Conservation (phyloP, 129 eudicot species). For the Saussurea involucrata region DNA sequence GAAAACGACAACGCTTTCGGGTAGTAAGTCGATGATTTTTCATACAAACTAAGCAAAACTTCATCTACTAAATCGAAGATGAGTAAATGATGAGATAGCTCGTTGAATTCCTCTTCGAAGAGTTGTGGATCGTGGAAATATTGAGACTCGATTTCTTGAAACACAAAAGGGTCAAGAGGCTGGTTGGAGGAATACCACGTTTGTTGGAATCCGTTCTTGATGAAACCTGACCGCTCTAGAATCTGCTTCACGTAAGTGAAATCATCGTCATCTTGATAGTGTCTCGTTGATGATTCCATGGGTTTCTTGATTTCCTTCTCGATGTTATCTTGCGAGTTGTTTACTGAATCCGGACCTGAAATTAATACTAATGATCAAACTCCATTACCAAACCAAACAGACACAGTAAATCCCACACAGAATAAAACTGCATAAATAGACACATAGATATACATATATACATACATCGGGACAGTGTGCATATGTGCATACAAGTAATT, state of each 20-base stretch:
- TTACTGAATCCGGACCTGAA: conserved; percentile 24
- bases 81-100: conserved; percentile 46
- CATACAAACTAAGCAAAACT: conserved; percentile 41
- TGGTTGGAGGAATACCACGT: conserved; percentile 45
- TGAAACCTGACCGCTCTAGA: conserved; percentile 59
- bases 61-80: conserved; percentile 72
- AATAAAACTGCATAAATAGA: background rate
- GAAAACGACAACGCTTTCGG: conserved; percentile 56
- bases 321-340: conserved; percentile 1
- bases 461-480: too few species aligned
- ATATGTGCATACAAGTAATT: too few species aligned
- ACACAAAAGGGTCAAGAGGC: conserved; percentile 49
- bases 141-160: conserved; percentile 58
- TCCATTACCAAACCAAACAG: too few species aligned
- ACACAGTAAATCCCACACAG: background rate
- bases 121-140: conserved; percentile 48
- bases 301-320: conserved; percentile 18
- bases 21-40: conserved; percentile 57
- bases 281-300: conserved; percentile 3
- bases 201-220: conserved; percentile 26
- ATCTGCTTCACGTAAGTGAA: conserved; percentile 56
- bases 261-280: conserved; percentile 34
- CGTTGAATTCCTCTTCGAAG: conserved; percentile 29
- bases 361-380: background rate
- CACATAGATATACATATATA: background rate